A percentile compares a stretch with the other conserved stretches of the same genome.
phyloP scores from a whole-genome alignment of 345 rosid species.

The Euphorbia lathyris region DNA sequence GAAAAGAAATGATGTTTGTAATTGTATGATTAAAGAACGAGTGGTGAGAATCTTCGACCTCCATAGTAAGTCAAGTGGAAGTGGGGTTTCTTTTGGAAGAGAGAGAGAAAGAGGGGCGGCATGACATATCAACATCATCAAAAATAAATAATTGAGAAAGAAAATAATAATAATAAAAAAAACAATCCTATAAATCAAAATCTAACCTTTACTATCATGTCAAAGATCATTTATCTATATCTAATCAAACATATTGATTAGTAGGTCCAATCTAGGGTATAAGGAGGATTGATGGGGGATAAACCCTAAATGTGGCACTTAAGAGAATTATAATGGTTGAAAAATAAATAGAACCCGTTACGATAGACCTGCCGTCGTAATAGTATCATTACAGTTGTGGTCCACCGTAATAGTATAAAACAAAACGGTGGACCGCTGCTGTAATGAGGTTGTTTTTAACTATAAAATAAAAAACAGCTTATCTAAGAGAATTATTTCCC shows the following conservation, averaged over 20 bases:
- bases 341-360: too few species aligned
- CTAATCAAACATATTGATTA: background rate
- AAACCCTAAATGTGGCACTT: too few species aligned
- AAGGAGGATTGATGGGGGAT: too few species aligned
- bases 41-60: conserved; percentile 6
- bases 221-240: background rate
- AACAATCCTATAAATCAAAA: background rate
- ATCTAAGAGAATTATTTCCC: too few species aligned
- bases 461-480: too few species aligned
- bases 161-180: background rate
- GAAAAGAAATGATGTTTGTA: background rate
- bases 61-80: conserved; percentile 5
- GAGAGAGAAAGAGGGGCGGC: background rate
- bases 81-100: conserved; percentile 1
- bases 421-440: too few species aligned
- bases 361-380: too few species aligned
- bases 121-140: conserved; percentile 7
- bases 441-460: too few species aligned
- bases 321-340: too few species aligned
- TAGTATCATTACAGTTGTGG: too few species aligned
- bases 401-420: too few species aligned
- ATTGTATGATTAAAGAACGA: conserved; percentile 7
- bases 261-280: too few species aligned
- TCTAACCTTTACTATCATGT: background rate
- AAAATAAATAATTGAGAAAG: background rate